Conservation (phyloP, 2,329 filamentous ascomycete genomes). For the Xylogone sp. region DNA sequence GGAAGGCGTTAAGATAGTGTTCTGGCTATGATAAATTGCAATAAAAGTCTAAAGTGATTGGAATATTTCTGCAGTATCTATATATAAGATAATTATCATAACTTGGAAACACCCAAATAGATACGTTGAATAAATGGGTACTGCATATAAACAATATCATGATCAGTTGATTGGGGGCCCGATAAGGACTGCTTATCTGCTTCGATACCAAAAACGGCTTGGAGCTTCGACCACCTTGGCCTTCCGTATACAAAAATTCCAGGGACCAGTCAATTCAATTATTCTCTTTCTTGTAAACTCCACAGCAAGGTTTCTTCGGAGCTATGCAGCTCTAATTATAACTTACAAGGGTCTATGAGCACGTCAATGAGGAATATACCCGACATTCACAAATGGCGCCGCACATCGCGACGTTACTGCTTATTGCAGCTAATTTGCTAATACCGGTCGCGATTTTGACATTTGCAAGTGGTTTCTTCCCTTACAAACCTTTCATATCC, state of each 20-base stretch:
- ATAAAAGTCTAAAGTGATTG: too few species aligned
- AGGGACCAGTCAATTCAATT: not conserved
- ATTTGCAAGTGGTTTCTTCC: conserved; percentile 93
- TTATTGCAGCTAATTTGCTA: conserved; percentile 69
- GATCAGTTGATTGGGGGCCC: too few species aligned
- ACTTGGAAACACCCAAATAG: too few species aligned
- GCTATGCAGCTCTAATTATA: not conserved
- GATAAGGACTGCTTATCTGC: not conserved
- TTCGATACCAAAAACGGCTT: not conserved
- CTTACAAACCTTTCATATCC: conserved; percentile 90
- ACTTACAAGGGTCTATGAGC: not conserved
- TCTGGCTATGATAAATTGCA: not conserved
- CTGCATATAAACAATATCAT: too few species aligned
- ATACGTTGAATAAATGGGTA: too few species aligned
- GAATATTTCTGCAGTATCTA: too few species aligned
- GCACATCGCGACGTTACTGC: conserved; percentile 28
- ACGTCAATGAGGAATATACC: not conserved
- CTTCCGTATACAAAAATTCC: not conserved
- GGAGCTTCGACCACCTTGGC: not conserved
- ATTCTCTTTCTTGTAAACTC: not conserved
- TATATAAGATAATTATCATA: too few species aligned
- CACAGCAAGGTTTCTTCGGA: not conserved
- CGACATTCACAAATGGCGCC: conserved; percentile 18
- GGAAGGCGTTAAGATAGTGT: not conserved
- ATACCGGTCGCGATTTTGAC: conserved; percentile 70